phyloP scores from a whole-genome alignment of 1,139 yeast species.

The Sugiyamaella pinicola region DNA sequence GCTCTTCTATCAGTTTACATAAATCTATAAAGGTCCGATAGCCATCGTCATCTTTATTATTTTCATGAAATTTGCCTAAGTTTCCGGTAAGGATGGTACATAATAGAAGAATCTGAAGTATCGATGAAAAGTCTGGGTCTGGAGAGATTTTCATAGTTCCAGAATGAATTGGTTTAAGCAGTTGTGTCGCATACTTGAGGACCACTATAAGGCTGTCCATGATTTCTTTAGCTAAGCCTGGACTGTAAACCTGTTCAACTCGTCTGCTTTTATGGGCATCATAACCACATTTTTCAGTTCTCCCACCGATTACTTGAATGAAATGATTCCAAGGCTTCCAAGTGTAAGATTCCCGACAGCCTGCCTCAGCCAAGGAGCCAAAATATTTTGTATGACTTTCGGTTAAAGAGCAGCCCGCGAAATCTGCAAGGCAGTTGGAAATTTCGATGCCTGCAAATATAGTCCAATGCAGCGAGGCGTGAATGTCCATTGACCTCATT shows the following conservation, averaged over 20 bases:
- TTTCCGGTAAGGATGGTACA: constrained; percentile 6
- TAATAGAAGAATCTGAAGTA: constrained; percentile 5
- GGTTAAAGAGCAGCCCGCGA: neutral
- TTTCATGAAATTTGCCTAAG: neutral
- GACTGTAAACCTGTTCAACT: neutral
- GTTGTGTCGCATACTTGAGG: neutral
- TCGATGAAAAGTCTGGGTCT: constrained; percentile 2
- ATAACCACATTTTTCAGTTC: neutral
- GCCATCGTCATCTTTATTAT: neutral
- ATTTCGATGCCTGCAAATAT: constrained; percentile 7
- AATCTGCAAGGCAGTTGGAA: neutral
- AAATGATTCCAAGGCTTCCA: constrained; percentile 8
- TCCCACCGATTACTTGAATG: neutral
- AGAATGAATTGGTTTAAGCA: neutral
- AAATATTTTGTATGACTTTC: neutral
- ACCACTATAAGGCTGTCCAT: neutral
- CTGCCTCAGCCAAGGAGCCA: constrained; percentile 7
- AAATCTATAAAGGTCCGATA: constrained; percentile 3
- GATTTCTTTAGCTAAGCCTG: neutral
- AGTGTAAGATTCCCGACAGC: constrained; percentile 1
- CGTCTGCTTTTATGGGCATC: neutral
- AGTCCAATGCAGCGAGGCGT: neutral
- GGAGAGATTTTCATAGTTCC: neutral
- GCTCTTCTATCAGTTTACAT: constrained; percentile 6
- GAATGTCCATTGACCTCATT: neutral